phyloP scores from a whole-genome alignment of 208 protist genomes.

The Acanthamoeba triangularis region DNA sequence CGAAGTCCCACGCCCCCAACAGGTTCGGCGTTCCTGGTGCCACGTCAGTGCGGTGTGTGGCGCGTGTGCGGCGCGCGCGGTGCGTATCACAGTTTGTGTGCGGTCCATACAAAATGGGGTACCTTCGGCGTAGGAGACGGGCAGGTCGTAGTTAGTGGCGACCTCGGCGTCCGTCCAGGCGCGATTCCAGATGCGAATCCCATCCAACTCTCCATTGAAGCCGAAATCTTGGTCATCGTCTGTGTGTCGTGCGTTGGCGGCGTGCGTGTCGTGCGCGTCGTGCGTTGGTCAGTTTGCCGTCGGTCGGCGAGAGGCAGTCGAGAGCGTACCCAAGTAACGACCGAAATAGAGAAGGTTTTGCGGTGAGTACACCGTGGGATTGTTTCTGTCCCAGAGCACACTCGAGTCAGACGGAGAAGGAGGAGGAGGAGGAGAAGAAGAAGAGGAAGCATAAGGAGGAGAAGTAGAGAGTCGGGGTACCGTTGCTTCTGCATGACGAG shows the following conservation, averaged over 20 bases:
- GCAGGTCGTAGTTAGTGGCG: not conserved
- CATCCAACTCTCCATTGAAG: slow-evolving; percentile 67
- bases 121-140: slow-evolving; percentile 13
- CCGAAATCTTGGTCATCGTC: slow-evolving; percentile 72
- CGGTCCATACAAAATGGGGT: not conserved
- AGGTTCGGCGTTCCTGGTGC: slow-evolving; percentile 28
- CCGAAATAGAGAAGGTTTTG: slow-evolving; percentile 40
- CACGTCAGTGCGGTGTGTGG: not conserved
- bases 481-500: slow-evolving; percentile 53
- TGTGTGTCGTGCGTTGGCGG: not conserved
- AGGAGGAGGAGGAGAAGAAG: too few species aligned
- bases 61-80: not conserved
- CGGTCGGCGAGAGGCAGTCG: not conserved
- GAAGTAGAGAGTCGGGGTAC: not conserved
- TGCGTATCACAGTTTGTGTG: not conserved
- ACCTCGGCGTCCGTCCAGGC: slow-evolving; percentile 26
- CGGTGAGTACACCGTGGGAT: slow-evolving; percentile 20
- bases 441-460: not conserved
- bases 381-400: not conserved
- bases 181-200: slow-evolving; percentile 53
- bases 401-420: too few species aligned
- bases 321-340: slow-evolving; percentile 28
- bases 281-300: too few species aligned
- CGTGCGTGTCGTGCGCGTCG: too few species aligned
- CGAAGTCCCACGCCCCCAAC: slow-evolving; percentile 47